Conservation (phyloP, 441 rosid genomes). For the Dalechampia spathulata region DNA sequence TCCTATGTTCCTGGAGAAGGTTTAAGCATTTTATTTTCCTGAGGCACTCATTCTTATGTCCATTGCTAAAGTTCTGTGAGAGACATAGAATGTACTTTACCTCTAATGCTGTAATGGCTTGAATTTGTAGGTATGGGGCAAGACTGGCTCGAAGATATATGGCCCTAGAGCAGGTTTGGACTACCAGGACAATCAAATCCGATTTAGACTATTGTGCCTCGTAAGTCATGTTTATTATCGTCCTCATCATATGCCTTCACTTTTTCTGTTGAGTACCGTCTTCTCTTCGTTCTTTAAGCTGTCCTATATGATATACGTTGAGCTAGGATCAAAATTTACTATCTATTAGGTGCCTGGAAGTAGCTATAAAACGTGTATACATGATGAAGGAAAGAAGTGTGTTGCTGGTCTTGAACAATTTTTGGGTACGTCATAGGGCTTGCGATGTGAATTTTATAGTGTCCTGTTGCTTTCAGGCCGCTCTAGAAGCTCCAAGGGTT, state of each 20-base stretch:
- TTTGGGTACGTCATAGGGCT: no score
- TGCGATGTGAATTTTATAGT: not conserved
- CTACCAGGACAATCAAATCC: slow-evolving; percentile 74
- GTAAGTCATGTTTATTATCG: slow-evolving; percentile 27
- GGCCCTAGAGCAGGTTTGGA: slow-evolving; percentile 73
- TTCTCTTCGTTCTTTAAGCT: no score
- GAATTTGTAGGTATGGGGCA: slow-evolving; percentile 68
- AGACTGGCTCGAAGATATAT: slow-evolving; percentile 78
- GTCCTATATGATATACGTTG: no score
- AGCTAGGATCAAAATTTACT: no score
- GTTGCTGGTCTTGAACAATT: no score
- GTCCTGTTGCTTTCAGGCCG: slow-evolving; percentile 46
- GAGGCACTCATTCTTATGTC: not conserved
- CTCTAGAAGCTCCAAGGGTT: slow-evolving; percentile 78
- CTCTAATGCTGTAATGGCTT: slow-evolving; percentile 9
- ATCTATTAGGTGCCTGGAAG: no score
- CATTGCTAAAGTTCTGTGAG: not conserved
- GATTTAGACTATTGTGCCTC: slow-evolving; percentile 77
- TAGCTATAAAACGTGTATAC: no score
- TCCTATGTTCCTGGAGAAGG: slow-evolving; percentile 88
- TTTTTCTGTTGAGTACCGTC: no score
- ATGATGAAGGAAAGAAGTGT: no score
- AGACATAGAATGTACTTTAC: not conserved
- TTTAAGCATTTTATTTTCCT: slow-evolving; percentile 2
- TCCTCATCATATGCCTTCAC: no score